Evolutionary conservation across 352 stramenopile genomes (phyloP).

Genomic region (Saprolegnia diclina): DNA sequence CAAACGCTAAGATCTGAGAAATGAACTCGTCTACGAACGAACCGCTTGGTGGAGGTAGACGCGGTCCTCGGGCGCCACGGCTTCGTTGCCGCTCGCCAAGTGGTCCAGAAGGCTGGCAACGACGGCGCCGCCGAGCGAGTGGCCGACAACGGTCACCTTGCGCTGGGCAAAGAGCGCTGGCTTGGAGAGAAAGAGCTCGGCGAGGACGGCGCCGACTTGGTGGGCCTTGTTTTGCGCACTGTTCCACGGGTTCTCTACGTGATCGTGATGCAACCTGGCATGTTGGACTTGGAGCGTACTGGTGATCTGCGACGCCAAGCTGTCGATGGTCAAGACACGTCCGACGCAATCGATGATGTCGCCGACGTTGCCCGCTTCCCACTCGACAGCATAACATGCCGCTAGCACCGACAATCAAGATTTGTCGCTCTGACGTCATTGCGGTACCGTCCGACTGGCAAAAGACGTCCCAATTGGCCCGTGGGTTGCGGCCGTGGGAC

Average conservation of each 20-base stretch:
- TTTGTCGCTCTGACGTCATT: neutral
- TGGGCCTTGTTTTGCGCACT: slow-evolving; percentile 73
- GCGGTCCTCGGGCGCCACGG: neutral
- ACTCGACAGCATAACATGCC: slow-evolving; percentile 52
- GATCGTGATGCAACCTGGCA: neutral
- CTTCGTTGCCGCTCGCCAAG: slow-evolving; percentile 32
- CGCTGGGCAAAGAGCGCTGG: slow-evolving; percentile 47
- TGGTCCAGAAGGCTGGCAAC: slow-evolving; percentile 70
- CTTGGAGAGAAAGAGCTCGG: slow-evolving; percentile 49
- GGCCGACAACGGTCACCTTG: slow-evolving; percentile 60
- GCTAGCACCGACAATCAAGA: slow-evolving; percentile 31
- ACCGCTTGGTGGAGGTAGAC: slow-evolving; percentile 20
- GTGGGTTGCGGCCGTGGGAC: slow-evolving; percentile 64
- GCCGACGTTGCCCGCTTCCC: slow-evolving; percentile 64
- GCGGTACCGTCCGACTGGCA: neutral
- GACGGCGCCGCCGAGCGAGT: slow-evolving; percentile 68
- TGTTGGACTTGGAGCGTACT: slow-evolving; percentile 7
- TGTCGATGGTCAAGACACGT: slow-evolving; percentile 26
- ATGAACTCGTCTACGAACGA: neutral
- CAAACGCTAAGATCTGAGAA: neutral
- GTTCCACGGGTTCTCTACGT: slow-evolving; percentile 63
- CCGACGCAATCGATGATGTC: slow-evolving; percentile 53
- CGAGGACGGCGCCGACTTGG: slow-evolving; percentile 70
- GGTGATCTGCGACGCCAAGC: slow-evolving; percentile 58
- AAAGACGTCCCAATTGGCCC: slow-evolving; percentile 57